Evolutionary conservation across 2,329 filamentous ascomycete genomes (phyloP).

Genomic region (Stylonectria norvegica): DNA sequence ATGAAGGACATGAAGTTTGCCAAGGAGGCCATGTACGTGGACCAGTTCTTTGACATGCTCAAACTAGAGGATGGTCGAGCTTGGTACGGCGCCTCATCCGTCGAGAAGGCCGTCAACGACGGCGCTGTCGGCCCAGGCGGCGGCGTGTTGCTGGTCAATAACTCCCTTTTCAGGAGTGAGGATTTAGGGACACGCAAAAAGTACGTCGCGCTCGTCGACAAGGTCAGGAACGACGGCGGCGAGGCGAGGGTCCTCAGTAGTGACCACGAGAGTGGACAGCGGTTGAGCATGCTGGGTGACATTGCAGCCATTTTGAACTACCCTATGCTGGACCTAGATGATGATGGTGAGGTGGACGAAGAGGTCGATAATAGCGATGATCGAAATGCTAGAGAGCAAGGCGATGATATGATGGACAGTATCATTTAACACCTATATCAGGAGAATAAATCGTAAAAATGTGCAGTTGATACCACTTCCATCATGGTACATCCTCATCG

Average conservation of each 20-base stretch:
- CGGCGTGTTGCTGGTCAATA: slow-evolving; percentile 80
- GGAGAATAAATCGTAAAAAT: no score
- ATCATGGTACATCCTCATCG: no score
- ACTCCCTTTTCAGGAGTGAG: slow-evolving; percentile 80
- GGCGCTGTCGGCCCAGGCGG: slow-evolving; percentile 86
- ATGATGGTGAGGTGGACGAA: slow-evolving; percentile 54
- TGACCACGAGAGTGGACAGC: slow-evolving; percentile 87
- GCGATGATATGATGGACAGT: slow-evolving; percentile 23
- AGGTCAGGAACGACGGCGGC: slow-evolving; percentile 80
- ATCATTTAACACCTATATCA: slow-evolving; percentile 27
- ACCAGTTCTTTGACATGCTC: slow-evolving; percentile 74
- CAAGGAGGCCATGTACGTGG: slow-evolving; percentile 78
- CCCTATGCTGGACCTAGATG: slow-evolving; percentile 76
- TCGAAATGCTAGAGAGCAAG: slow-evolving; percentile 24
- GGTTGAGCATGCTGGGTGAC: slow-evolving; percentile 78
- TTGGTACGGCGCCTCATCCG: slow-evolving; percentile 84
- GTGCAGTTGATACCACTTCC: no score
- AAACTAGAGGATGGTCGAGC: slow-evolving; percentile 82
- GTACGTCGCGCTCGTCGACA: slow-evolving; percentile 84
- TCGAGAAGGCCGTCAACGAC: slow-evolving; percentile 77
- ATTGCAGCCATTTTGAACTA: slow-evolving; percentile 91
- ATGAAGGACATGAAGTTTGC: slow-evolving; percentile 87
- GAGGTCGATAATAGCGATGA: slow-evolving; percentile 29
- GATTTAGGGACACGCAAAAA: slow-evolving; percentile 71
- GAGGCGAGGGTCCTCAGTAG: slow-evolving; percentile 87